Evolutionary conservation across 352 stramenopile genomes (phyloP).

Genomic region (Phytophthora vignae): DNA sequence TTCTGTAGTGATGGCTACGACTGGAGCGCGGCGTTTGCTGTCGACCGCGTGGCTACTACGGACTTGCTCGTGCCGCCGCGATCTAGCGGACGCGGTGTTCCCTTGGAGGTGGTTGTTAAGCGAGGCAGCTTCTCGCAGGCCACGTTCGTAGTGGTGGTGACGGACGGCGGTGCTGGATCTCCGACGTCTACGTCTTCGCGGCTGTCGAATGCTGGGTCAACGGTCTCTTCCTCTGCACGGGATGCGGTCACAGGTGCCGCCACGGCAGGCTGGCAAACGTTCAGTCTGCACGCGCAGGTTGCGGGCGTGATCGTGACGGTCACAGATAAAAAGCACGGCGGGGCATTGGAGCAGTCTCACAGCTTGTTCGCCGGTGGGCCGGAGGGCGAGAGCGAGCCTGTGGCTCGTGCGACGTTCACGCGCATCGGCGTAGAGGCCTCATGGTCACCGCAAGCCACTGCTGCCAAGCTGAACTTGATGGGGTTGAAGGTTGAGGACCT

Average conservation of each 20-base stretch:
- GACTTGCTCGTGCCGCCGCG: conserved; percentile 63
- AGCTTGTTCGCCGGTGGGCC: conserved; percentile 33
- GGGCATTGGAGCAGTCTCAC: conserved; percentile 12
- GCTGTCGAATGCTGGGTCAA: conserved; percentile 29
- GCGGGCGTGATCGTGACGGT: conserved; percentile 76
- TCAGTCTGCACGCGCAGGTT: conserved; percentile 76
- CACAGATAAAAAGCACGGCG: conserved; percentile 58
- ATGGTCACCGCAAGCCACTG: conserved; percentile 48
- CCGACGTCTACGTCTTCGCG: conserved; percentile 29
- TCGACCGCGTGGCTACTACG: conserved; percentile 55
- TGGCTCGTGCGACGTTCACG: conserved; percentile 75
- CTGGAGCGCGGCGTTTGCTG: conserved; percentile 67
- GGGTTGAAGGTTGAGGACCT: conserved; percentile 82
- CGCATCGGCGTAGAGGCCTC: conserved; percentile 67
- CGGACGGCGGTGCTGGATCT: conserved; percentile 33
- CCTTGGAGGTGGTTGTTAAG: conserved; percentile 73
- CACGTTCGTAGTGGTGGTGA: conserved; percentile 77
- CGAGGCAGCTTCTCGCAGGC: conserved; percentile 77
- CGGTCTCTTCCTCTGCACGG: conserved; percentile 22
- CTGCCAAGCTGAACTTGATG: conserved; percentile 75
- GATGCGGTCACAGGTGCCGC: conserved; percentile 7
- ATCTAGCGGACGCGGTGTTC: conserved; percentile 32
- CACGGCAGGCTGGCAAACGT: conserved; percentile 54
- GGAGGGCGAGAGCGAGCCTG: conserved; percentile 49
- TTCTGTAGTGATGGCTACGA: conserved; percentile 59